Percentiles rank a stretch among this genome's conserved stretches.
phyloP scores from a whole-genome alignment of 2,329 filamentous ascomycete genomes.

The Apiospora phragmitis region DNA sequence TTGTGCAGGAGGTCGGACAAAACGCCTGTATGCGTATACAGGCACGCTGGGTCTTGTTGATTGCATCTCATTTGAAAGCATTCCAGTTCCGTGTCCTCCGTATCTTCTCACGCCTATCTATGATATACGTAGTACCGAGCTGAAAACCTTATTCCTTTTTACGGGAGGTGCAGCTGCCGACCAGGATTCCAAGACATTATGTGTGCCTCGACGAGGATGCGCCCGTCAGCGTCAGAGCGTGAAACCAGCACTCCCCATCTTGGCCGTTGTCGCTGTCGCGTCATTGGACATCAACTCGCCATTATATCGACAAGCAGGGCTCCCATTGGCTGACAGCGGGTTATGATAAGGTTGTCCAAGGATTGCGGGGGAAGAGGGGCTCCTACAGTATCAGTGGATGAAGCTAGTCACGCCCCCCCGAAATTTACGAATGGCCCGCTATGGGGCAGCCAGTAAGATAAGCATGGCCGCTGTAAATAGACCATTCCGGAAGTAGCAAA shows the following conservation, averaged over 20 bases:
- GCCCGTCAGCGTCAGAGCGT: not conserved
- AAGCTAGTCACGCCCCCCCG: not conserved
- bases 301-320: not conserved
- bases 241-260: not conserved
- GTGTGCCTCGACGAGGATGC: not conserved
- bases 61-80: not conserved
- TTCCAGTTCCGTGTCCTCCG: not conserved
- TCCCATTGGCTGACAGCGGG: not conserved
- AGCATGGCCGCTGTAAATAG: not conserved
- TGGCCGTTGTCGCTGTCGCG: not conserved
- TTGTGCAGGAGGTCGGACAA: not conserved
- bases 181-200: not conserved
- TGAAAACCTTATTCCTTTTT: not conserved
- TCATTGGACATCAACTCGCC: not conserved
- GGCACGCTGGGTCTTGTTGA: not conserved
- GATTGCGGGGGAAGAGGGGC: slow-evolving; percentile 2
- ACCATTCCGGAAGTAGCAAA: not conserved
- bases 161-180: not conserved
- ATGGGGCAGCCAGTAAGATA: not conserved
- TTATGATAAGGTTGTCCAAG: not conserved
- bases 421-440: not conserved
- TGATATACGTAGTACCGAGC: not conserved
- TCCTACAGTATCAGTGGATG: not conserved
- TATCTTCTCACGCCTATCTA: not conserved
- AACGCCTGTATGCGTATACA: not conserved